phyloP scores from a whole-genome alignment of 2,329 filamentous ascomycete genomes.

The Nannizziopsis arthrosporioides region DNA sequence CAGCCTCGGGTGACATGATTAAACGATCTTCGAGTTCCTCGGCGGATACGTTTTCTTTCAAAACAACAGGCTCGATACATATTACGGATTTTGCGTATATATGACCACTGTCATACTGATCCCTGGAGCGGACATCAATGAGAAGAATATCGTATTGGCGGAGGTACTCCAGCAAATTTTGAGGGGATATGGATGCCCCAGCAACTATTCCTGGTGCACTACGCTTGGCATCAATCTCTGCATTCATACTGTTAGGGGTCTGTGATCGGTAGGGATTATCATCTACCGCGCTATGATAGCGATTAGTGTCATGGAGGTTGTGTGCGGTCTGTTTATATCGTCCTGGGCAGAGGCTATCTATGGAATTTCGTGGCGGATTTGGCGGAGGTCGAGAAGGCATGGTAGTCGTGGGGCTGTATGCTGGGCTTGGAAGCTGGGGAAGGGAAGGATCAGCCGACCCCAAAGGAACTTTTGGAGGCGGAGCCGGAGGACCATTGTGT shows the following conservation, averaged over 20 bases:
- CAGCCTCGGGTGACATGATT: conserved; percentile 41
- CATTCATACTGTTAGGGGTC: conserved; percentile 34
- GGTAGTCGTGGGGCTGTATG: conserved; percentile 37
- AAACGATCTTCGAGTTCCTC: conserved; percentile 47
- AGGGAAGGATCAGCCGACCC: conserved; percentile 27
- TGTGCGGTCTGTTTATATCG: conserved; percentile 7
- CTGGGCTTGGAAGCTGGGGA: conserved; percentile 38
- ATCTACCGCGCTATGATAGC: conserved; percentile 27
- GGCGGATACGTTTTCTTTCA: conserved; percentile 56
- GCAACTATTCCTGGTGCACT: conserved; percentile 40
- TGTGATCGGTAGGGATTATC: conserved; percentile 36
- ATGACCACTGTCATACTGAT: conserved; percentile 77
- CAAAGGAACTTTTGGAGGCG: conserved; percentile 35
- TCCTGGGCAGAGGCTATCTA: conserved; percentile 30
- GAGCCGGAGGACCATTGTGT: conserved; percentile 20
- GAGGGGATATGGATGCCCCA: conserved; percentile 53
- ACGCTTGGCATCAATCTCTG: conserved; percentile 31
- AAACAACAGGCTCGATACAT: conserved; percentile 74
- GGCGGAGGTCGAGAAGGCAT: conserved; percentile 29
- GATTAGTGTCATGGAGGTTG: conserved; percentile 18
- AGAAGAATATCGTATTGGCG: conserved; percentile 56
- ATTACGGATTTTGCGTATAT: conserved; percentile 74
- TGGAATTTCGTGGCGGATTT: conserved; percentile 32
- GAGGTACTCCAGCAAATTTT: conserved; percentile 61
- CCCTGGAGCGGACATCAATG: conserved; percentile 72